A percentile compares a stretch with the other conserved stretches of the same genome.
Evolutionary conservation across 148 eudicot species (phyloP).

Genomic region (Linanthus parryae): DNA sequence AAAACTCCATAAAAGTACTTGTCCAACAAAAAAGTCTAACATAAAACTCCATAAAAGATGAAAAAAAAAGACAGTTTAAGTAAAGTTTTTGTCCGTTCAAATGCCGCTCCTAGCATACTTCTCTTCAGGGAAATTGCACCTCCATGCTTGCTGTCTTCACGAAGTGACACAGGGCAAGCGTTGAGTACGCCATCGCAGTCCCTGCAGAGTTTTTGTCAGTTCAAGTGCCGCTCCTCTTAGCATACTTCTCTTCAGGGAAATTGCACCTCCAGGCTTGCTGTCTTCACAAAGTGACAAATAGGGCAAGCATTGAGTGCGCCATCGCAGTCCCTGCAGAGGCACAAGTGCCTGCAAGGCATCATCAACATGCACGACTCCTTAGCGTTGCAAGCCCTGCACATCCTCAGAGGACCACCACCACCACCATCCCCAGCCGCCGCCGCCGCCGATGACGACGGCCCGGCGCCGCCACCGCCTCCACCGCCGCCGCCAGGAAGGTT

Average conservation of each 20-base stretch:
- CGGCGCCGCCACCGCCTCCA: too few relatives aligned
- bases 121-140: constrained; percentile 28
- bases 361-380: constrained; percentile 31
- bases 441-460: too few relatives aligned
- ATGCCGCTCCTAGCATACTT: too few relatives aligned
- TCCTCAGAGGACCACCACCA: too few relatives aligned
- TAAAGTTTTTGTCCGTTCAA: too few relatives aligned
- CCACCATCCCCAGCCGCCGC: too few relatives aligned
- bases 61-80: too few relatives aligned
- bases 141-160: constrained; percentile 32
- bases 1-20: too few relatives aligned
- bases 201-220: too few relatives aligned
- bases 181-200: constrained; percentile 29
- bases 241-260: constrained; percentile 18
- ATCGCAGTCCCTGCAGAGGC: constrained; percentile 42
- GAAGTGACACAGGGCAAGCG: constrained; percentile 35
- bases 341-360: constrained; percentile 46
- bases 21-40: too few relatives aligned
- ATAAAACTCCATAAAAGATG: too few relatives aligned
- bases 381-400: constrained; percentile 31
- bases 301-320: constrained; percentile 30
- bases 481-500: constrained; percentile 20
- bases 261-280: constrained; percentile 30
- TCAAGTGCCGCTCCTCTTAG: too few relatives aligned
- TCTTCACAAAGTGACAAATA: constrained; percentile 30